Evolutionary conservation across 345 rosid genomes (phyloP), one percentile per base, ranked within the genome.

Genomic region (Populus simonii): DNA sequence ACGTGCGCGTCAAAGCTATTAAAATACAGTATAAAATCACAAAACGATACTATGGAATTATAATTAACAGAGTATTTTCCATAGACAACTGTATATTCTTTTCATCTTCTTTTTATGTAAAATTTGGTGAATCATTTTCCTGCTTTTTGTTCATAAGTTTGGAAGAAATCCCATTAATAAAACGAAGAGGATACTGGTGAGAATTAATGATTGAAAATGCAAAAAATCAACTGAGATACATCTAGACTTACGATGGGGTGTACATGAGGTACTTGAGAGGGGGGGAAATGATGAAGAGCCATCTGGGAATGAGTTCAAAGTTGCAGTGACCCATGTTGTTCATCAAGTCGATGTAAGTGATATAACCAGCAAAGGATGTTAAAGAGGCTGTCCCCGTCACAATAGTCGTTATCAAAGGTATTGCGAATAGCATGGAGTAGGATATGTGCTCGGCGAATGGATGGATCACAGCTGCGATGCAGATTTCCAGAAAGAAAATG

Each of bases 251-350:
- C 88, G 93, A 88, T 1, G 91, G 89, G 35, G 98, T 92, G 81
- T 94, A 92, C 85, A 88, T 80, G 66, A 94, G 79, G 80, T 84
- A 89, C 81, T 94, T 92, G 75, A 94, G 91, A 35, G 88, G 92
- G 8, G 96, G 96, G 59, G 86, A 88, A 47, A 87, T 15, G 35
- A 86, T 68, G 87, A 94, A 94, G 72, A 90, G 25, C 53, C 78
- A 68, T 18, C 23, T 82, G 0, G 97, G 97, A 71, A 92, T 74
- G 86, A 92, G 72, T 87, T 94, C 97, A 59, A 91, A 89, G 78
- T 94, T 94, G 88, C 97, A 91, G 69, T 94, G 97, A 3, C 98
- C 98, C 92, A 94, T 79, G 70, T 92, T 87, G 86, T 91, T 94
- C 97, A 94, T 94, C 15, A 87, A 80, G 71, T 94, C 96, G 0